Base-by-base conservation (phyloP, 1,284 basidiomycete genomes). In the Mrakiaceae sp. region DNA sequence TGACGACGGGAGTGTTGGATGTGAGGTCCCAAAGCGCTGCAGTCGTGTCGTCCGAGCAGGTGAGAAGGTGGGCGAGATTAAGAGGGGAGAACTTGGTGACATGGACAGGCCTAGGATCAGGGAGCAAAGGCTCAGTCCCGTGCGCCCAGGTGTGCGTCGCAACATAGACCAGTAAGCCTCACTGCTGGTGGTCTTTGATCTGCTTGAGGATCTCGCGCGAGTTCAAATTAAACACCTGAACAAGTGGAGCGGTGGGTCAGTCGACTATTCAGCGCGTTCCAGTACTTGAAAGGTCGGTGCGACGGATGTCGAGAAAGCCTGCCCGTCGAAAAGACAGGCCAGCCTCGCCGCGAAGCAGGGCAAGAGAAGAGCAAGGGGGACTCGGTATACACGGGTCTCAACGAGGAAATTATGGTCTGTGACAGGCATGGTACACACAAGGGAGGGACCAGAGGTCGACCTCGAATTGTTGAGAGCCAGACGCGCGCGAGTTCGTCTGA, bases 21-120 rank as follows among this genome's bases (percentile, higher is more conserved):
- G 95, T 90, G 6, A 98, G 84, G 76, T 98, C 96, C 90, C 93
- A 98, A 3, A 98, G 79, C 74, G 87, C 87, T 61, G 91, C 90
- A 10, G 92, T 95, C 4, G 88, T 88, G 75, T 99, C 96, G 75
- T 98, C 96, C 1, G 94, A 97, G 69, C 92, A 95, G 3, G 95
- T 93, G 51, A 98, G 82, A 63, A 98, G 80, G 71, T 92, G 88
- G 0, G 91, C 89, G 3, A 84, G 83, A 50, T 84, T 81, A 67
- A 88, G 81, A 2, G 86, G 77, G 2, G 95, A 98, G 76, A 98
- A 99, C 71, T 88, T 88, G 8, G 92, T 84, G 67, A 96, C 87
- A 77, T 98, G 94, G 0, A 97, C 92, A 43, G 95, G 91, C 72
- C 80, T 81, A 67, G 43, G 54, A 54, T 54, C 16, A 27, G 52